Conservation (phyloP, 371 early-diverging fungal species). For the Blakeslea trispora region DNA sequence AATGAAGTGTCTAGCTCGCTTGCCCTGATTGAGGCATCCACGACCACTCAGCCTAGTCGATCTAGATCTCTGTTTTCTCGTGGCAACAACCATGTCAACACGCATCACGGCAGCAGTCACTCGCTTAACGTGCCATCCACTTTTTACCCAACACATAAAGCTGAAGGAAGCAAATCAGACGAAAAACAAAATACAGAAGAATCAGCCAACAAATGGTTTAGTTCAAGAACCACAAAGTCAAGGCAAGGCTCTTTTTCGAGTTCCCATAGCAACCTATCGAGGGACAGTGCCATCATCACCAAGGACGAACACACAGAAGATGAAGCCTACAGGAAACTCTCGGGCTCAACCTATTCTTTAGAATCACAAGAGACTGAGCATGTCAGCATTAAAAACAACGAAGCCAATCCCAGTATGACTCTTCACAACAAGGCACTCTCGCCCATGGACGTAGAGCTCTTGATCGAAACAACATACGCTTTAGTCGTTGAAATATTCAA, state of each 20-base stretch:
- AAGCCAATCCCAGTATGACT: neutral
- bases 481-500: slow-evolving; percentile 50
- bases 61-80: slow-evolving; percentile 24
- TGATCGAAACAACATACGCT: slow-evolving; percentile 54
- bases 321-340: neutral
- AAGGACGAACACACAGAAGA: neutral
- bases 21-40: slow-evolving; percentile 3
- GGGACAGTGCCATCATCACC: neutral
- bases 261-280: slow-evolving; percentile 10
- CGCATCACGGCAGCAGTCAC: slow-evolving; percentile 1
- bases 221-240: slow-evolving; percentile 7
- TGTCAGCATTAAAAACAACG: neutral
- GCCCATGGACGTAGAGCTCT: slow-evolving; percentile 44
- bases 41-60: neutral
- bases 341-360: neutral
- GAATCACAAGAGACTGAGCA: neutral
- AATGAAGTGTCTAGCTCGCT: slow-evolving; percentile 24
- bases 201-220: slow-evolving; percentile 13
- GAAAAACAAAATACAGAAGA: slow-evolving; percentile 7
- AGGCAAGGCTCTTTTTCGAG: slow-evolving; percentile 38
- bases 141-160: too few species aligned
- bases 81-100: neutral
- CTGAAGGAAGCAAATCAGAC: neutral
- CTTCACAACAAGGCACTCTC: slow-evolving; percentile 21
- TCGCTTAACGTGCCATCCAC: neutral